phyloP scores from a whole-genome alignment of 2,329 filamentous ascomycete species.

The Pyrenochaeta sp. region DNA sequence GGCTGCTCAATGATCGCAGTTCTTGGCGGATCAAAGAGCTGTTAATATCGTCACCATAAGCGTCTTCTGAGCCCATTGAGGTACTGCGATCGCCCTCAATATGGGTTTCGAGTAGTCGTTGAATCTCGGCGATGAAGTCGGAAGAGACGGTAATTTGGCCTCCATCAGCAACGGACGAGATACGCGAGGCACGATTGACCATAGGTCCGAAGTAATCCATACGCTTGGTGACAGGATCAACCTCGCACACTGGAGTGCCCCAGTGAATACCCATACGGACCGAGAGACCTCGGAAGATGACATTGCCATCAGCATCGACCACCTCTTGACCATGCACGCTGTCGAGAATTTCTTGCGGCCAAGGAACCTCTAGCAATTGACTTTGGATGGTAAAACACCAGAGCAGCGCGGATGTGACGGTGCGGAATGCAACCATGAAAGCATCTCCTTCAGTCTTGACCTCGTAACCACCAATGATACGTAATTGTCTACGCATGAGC shows the following conservation, averaged over 20 bases:
- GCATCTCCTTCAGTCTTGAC: constrained; percentile 99
- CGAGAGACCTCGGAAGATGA: constrained; percentile 93
- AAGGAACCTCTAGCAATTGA: constrained; percentile 84
- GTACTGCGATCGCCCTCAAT: constrained; percentile 80
- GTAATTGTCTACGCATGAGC: constrained; percentile 90
- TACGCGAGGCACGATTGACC: constrained; percentile 96
- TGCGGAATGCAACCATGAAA: constrained; percentile 99
- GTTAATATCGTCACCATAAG: constrained; percentile 76
- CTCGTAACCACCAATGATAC: constrained; percentile 94
- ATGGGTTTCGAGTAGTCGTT: constrained; percentile 86
- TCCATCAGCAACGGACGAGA: constrained; percentile 92
- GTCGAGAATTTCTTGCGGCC: constrained; percentile 91
- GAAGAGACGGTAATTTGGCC: constrained; percentile 97
- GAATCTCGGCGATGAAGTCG: constrained; percentile 96
- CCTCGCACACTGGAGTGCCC: constrained; percentile 92
- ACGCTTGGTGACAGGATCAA: constrained; percentile 92
- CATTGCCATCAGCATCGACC: constrained; percentile 80
- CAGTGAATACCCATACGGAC: constrained; percentile 98
- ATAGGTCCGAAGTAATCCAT: constrained; percentile 99
- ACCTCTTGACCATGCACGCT: constrained; percentile 85
- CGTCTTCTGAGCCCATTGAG: constrained; percentile 74
- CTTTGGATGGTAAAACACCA: constrained; percentile 97
- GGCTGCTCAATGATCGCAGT: constrained; percentile 82
- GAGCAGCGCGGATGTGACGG: constrained; percentile 88
- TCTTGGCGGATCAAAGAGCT: constrained; percentile 85